Percentiles rank a stretch among this genome's conserved stretches.
Conservation (phyloP, 2,329 filamentous ascomycete genomes). For the Claviceps humidiphila region DNA sequence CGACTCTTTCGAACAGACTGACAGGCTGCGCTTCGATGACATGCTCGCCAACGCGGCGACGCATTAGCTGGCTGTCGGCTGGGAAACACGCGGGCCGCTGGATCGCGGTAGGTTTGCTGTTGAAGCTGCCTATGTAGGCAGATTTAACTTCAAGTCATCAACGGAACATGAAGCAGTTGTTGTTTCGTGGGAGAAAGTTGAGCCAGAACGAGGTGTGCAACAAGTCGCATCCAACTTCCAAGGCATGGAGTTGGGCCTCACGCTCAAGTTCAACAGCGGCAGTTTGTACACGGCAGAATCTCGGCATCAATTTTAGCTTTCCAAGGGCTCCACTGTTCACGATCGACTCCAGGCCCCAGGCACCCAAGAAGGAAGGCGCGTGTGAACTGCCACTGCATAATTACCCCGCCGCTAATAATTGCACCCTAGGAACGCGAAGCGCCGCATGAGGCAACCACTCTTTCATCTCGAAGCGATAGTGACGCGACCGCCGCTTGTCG, state of each 20-base stretch:
- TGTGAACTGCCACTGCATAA: background rate
- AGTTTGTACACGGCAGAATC: background rate
- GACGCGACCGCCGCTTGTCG: background rate
- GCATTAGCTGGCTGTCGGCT: background rate
- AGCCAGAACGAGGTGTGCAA: background rate
- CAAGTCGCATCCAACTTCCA: too few relatives aligned
- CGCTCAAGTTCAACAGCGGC: too few relatives aligned
- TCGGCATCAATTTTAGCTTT: background rate
- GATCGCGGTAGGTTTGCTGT: background rate
- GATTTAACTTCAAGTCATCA: background rate
- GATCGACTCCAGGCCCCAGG: background rate
- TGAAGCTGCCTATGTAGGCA: background rate
- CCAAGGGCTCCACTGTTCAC: background rate
- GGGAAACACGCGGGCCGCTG: background rate
- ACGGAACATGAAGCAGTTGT: background rate
- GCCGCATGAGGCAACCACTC: too few relatives aligned
- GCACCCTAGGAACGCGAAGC: background rate
- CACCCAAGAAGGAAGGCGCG: background rate
- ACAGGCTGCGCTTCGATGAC: conserved; percentile 25
- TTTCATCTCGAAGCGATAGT: too few relatives aligned
- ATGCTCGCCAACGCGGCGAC: conserved; percentile 7
- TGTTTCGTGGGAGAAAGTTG: background rate
- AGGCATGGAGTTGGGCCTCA: too few relatives aligned
- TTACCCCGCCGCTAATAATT: background rate
- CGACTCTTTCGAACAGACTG: conserved; percentile 14